Evolutionary conservation across 495 filamentous ascomycete genomes (phyloP), one percentile per base, ranked within the genome.

Genomic region (Neurospora discreta): DNA sequence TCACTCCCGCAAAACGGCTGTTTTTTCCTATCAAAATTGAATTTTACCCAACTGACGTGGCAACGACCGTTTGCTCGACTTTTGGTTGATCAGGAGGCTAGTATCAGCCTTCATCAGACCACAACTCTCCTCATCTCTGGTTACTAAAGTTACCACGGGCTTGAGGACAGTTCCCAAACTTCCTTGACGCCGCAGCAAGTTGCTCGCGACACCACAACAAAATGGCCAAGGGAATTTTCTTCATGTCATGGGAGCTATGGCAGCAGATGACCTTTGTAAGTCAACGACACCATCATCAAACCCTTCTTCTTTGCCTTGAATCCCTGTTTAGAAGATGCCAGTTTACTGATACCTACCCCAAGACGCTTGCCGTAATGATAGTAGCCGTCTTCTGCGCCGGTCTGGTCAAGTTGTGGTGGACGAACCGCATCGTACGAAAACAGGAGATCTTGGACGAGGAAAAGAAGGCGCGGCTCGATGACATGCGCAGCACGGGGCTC

Each of bases 191-290:
- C 20, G 36, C 33, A 60, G 36, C 20, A 20, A 8, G 36, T 38
- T 13, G 6, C 26, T 26, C n/a, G 60, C 26, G 30, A 33, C 65
- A 11, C 33, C 42, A 33, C 65, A 11, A 23, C 42, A 76, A 74
- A 39, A 78, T 79, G 77, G 72, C 72, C 39, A 71, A 67, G 68
- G 70, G 58, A n/a, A 72, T 71, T 42, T 97, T 98, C 83, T 97
- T 95, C 83, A 76, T 82, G 44, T 85, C 82, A 43, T 97, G 94
- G 94, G 79, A 86, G 74, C 81, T 95, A 76, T 98, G 95, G 95
- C 88, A 96, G 86, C 91, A 97, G 85, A 87, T 97, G 89, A 90
- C 87, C 73, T 90, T 97, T 82, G 95, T 98, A 84, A 82, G 92
- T 86, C 33, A 40, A 40, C 39, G 41, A 68, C 43, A 44, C 70